A percentile compares a stretch with the other conserved stretches of the same genome.
Conservation (phyloP, 371 early-diverging fungal species). For the Mucor mucedo region DNA sequence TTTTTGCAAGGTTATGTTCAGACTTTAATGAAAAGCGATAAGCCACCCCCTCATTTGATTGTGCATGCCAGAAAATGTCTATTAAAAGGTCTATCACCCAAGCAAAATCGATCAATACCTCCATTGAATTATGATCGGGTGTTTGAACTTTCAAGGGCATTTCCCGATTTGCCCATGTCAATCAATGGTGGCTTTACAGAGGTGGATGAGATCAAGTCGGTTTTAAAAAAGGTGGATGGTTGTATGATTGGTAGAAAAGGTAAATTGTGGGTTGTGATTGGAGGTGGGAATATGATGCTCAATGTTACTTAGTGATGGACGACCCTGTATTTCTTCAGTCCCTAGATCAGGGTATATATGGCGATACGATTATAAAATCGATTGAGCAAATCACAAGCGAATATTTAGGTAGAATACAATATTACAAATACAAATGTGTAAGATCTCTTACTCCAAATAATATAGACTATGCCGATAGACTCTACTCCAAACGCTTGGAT, state of each 20-base stretch:
- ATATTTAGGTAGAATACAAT: slow-evolving; percentile 39
- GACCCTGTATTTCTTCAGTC: slow-evolving; percentile 40
- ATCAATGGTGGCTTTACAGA: slow-evolving; percentile 85
- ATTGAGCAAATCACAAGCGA: slow-evolving; percentile 43
- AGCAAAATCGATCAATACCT: slow-evolving; percentile 85
- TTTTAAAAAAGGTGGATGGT: slow-evolving; percentile 62
- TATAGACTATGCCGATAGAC: slow-evolving; percentile 31
- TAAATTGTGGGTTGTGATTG: slow-evolving; percentile 21
- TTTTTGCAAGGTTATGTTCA: slow-evolving; percentile 65
- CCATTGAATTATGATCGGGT: slow-evolving; percentile 81
- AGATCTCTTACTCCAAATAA: background rate
- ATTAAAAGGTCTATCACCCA: slow-evolving; percentile 83
- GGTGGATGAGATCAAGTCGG: slow-evolving; percentile 44
- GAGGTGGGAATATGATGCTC: background rate
- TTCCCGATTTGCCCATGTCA: slow-evolving; percentile 68
- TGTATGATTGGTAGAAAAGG: slow-evolving; percentile 82
- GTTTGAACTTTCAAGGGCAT: slow-evolving; percentile 64
- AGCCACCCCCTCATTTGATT: slow-evolving; percentile 63
- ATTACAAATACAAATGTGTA: background rate
- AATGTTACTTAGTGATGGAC: slow-evolving; percentile 37
- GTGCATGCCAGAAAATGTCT: slow-evolving; percentile 90
- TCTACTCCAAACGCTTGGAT: slow-evolving; percentile 19
- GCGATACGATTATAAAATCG: slow-evolving; percentile 29
- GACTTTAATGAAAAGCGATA: slow-evolving; percentile 40
- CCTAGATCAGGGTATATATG: slow-evolving; percentile 33